A percentile compares a stretch with the other conserved stretches of the same genome.
These are phyloP conservation scores for Nigrograna mackinnonii DNA, from an alignment of 2,329 filamentous ascomycete species.

Conservation along the genomic window DNA sequence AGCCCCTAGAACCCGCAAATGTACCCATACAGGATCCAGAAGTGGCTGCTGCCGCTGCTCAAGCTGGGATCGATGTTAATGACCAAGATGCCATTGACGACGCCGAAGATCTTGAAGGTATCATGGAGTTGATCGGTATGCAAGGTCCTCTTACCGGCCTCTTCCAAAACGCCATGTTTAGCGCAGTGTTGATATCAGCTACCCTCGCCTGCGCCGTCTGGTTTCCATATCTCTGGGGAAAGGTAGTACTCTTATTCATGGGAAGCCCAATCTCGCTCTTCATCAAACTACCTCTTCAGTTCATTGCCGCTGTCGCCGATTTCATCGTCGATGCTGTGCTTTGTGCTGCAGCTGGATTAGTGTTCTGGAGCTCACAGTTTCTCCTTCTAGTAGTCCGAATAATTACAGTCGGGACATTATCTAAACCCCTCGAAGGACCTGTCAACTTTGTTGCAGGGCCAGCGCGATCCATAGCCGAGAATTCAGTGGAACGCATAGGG, in stretches of 20 bases:
- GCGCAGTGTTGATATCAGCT: conserved; percentile 81
- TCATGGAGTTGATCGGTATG: conserved; percentile 96
- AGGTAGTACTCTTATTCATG: conserved; percentile 76
- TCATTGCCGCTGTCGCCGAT: conserved; percentile 75
- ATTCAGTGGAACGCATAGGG: conserved; percentile 37
- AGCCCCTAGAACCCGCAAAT: conserved; percentile 26
- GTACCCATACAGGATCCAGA: conserved; percentile 55
- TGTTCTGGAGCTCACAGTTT: conserved; percentile 42
- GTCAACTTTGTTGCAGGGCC: conserved; percentile 27
- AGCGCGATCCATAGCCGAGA: conserved; percentile 37
- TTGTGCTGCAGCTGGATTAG: conserved; percentile 61
- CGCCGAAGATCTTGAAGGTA: conserved; percentile 92
- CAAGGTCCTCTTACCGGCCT: conserved; percentile 87
- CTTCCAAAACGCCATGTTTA: conserved; percentile 94
- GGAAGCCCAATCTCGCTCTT: conserved; percentile 74
- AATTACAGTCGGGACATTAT: conserved; percentile 20
- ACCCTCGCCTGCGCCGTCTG: conserved; percentile 87
- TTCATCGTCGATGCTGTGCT: conserved; percentile 76
- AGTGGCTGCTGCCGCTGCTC: conserved; percentile 66
- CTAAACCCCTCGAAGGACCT: conserved; percentile 16
- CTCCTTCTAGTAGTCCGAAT: conserved; percentile 26
- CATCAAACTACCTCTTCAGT: conserved; percentile 70
- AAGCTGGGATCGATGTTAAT: conserved; percentile 69
- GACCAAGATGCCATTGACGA: conserved; percentile 75
- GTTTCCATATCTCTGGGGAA: conserved; percentile 89